A percentile compares a stretch with the other conserved stretches of the same genome.
Conservation (phyloP, 208 protist genomes). For the Leishmania arabica region DNA sequence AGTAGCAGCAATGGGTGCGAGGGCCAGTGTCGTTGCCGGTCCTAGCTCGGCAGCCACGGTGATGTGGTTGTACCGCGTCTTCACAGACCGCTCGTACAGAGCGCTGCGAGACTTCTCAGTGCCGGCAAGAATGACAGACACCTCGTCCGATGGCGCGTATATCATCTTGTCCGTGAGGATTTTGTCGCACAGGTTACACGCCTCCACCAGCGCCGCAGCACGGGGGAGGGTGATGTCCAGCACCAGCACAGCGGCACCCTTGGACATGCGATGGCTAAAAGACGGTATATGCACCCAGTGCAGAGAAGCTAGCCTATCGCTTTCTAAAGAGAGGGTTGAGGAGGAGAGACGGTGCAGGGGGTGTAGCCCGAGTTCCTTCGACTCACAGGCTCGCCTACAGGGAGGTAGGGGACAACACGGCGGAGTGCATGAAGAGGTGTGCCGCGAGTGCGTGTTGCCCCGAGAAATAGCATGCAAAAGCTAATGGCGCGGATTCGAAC, state of each 20-base stretch:
- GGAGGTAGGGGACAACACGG: neutral
- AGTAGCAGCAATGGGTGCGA: constrained; percentile 6
- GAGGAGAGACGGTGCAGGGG: neutral
- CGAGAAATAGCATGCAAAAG: neutral
- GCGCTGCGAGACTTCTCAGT: constrained; percentile 42
- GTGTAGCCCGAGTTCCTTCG: neutral
- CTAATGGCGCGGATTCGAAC: neutral
- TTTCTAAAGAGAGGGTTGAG: neutral
- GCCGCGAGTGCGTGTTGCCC: neutral
- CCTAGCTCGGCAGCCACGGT: constrained; percentile 14
- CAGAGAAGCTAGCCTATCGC: constrained; percentile 6
- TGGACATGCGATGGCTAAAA: constrained; percentile 12
- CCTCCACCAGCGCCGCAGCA: constrained; percentile 23
- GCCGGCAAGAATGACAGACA: constrained; percentile 72
- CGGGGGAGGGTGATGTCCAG: constrained; percentile 47
- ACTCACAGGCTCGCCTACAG: neutral
- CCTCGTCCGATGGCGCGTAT: constrained; percentile 57
- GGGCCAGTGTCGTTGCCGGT: constrained; percentile 10
- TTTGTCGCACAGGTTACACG: constrained; percentile 35
- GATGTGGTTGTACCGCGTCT: constrained; percentile 28
- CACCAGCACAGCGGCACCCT: constrained; percentile 47
- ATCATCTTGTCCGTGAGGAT: constrained; percentile 49
- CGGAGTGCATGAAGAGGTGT: neutral
- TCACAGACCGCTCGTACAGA: constrained; percentile 20
- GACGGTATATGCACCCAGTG: neutral